Evolutionary conservation across 148 eudicot species (phyloP).

Genomic region (Amaranthus palmeri): DNA sequence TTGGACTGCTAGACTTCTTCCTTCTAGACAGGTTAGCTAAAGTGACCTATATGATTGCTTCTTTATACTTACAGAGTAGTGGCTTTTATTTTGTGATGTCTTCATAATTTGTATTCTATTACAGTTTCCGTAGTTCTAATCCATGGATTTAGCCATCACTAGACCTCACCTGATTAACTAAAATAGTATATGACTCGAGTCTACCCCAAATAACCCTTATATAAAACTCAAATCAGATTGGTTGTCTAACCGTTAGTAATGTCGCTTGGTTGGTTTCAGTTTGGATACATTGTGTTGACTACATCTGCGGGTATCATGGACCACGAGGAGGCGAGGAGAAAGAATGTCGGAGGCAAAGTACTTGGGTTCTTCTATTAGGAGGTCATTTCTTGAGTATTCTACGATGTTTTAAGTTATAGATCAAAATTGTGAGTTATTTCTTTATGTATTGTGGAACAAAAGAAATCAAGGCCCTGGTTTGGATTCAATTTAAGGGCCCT

Average conservation of each 20-base stretch:
- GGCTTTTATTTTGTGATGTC: neutral
- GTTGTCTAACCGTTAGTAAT: no score
- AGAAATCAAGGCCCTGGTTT: slow-evolving; percentile 5
- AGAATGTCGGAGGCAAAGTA: slow-evolving; percentile 69
- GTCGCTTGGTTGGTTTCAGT: slow-evolving; percentile 27
- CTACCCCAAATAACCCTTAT: no score
- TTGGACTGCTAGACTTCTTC: slow-evolving; percentile 83
- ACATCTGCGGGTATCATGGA: slow-evolving; percentile 75
- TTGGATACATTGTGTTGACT: slow-evolving; percentile 63
- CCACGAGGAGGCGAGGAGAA: slow-evolving; percentile 66
- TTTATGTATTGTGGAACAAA: slow-evolving; percentile 19
- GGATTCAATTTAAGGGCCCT: neutral
- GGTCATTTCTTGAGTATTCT: neutral
- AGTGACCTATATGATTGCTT: neutral
- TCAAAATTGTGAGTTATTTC: slow-evolving; percentile 2
- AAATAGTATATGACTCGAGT: no score
- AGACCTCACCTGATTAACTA: no score
- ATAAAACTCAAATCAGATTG: no score
- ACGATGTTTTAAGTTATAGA: slow-evolving; percentile 14
- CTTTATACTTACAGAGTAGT: neutral
- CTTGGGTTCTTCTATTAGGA: slow-evolving; percentile 56
- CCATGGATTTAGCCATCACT: no score
- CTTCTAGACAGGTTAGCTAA: slow-evolving; percentile 69
- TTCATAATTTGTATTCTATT: no score
- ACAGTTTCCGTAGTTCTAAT: no score